These are phyloP conservation scores for Trichomonascus vanleenenianus DNA, from an alignment of 805 yeast genomes.

Conservation along the genomic window DNA sequence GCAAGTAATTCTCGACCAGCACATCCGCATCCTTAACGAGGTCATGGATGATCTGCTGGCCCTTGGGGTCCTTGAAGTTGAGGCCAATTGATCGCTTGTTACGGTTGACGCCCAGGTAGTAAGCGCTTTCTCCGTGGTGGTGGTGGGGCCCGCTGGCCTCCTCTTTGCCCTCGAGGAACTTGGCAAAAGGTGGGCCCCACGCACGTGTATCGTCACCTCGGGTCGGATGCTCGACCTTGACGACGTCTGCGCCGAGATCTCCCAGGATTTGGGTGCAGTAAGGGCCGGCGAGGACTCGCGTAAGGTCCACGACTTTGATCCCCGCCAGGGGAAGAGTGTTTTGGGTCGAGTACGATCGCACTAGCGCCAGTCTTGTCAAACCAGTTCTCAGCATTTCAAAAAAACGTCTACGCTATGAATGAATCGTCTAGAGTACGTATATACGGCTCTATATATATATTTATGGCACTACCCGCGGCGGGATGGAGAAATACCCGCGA, in stretches of 20 bases:
- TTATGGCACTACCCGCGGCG: too few species aligned
- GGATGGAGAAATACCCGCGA: too few species aligned
- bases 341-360: not conserved
- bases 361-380: too few species aligned
- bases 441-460: too few species aligned
- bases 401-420: too few species aligned
- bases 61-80: constrained; percentile 29
- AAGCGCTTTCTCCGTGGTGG: constrained; percentile 31
- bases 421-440: too few species aligned
- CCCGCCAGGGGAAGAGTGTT: constrained; percentile 27
- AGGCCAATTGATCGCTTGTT: constrained; percentile 33
- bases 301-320: constrained; percentile 31
- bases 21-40: constrained; percentile 30
- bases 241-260: constrained; percentile 37
- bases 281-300: constrained; percentile 38
- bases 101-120: constrained; percentile 32
- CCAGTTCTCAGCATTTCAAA: too few species aligned
- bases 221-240: constrained; percentile 34
- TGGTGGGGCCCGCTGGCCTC: not conserved
- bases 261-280: constrained; percentile 34
- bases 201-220: constrained; percentile 38
- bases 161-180: constrained; percentile 6
- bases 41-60: constrained; percentile 27
- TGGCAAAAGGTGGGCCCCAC: constrained; percentile 39
- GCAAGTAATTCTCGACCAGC: constrained; percentile 34